Evolutionary conservation across 371 early-diverging fungal species (phyloP), one percentile per base, ranked within the genome.

Genomic region (Mortierella polycephala): DNA sequence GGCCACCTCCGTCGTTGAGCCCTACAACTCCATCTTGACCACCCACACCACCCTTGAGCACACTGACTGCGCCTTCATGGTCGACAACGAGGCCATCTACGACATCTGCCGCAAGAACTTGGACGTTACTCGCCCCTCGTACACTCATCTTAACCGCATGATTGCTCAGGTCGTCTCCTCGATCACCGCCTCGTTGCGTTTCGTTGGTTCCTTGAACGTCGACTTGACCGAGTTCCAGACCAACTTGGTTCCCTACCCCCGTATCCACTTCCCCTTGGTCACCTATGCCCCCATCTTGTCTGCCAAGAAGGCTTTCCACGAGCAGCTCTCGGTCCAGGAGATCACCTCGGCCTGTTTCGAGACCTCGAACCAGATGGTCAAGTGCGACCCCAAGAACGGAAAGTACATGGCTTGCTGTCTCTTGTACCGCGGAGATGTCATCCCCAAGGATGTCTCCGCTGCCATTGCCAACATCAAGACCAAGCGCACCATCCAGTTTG

Each of bases 91-190:
- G 88, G 98, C 98, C 84, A 87, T 96, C 88, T 99, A 99, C 85
- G 98, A 99, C 82, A 99, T 99, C 83, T 99, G 99, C 91, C 92
- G 95, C 80, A 94, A 95, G 82, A 99, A 98, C 90, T 88, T 99
- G 66, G 99, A 97, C 85, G 97, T 99, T 84, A 94, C 94, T 81
- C 93, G 98, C 58, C 99, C 99, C 69, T 94, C 95, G 57, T 99
- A 98, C 90, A 89, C 92, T 84, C 97, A 99, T 88, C 89, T 99
- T 71, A 99, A 99, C 90, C 91, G 99, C 79, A 87, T 99, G 74
- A 98, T 99, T 83, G 99, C 99, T 64, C 99, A 99, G 87, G 99
- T 99, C 54, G 99, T 99, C 53, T 99, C 99, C 54, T 99, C 99
- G 70, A 98, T 99, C 89, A 99, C 99, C 61, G 98, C 99, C 41